These are phyloP conservation scores for Periglandula ipomoeae DNA, from an alignment of 2,329 filamentous ascomycete species.

Conservation along the genomic window DNA sequence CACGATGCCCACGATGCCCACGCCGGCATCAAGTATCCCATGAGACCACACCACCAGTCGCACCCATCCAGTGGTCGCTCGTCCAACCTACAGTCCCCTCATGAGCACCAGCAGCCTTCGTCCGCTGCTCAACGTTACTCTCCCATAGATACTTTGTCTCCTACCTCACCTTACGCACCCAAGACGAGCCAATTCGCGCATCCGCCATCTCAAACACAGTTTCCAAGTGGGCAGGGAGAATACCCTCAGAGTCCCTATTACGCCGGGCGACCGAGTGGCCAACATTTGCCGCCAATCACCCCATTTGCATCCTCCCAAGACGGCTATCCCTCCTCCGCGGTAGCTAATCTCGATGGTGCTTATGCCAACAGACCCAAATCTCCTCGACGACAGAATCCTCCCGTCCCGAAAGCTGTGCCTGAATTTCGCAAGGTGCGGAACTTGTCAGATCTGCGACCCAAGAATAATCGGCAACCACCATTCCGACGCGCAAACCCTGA, in stretches of 20 bases:
- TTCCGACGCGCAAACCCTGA: slow-evolving; percentile 93
- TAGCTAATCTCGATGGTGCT: slow-evolving; percentile 61
- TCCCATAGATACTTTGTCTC: slow-evolving; percentile 84
- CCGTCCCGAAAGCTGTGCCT: slow-evolving; percentile 58
- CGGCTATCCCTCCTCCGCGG: slow-evolving; percentile 64
- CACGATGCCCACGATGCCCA: slow-evolving; percentile 78
- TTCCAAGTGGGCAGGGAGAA: slow-evolving; percentile 61
- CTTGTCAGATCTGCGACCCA: slow-evolving; percentile 66
- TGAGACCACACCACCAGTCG: slow-evolving; percentile 69
- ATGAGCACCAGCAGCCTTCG: slow-evolving; percentile 52
- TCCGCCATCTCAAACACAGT: slow-evolving; percentile 56
- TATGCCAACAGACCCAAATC: slow-evolving; percentile 49
- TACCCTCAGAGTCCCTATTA: slow-evolving; percentile 55
- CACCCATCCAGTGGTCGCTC: slow-evolving; percentile 47
- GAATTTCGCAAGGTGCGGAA: slow-evolving; percentile 76
- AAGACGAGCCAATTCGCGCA: slow-evolving; percentile 50
- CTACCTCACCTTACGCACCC: slow-evolving; percentile 66
- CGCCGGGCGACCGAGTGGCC: slow-evolving; percentile 35
- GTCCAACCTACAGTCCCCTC: slow-evolving; percentile 62
- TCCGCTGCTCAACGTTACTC: slow-evolving; percentile 87
- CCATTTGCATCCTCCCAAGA: slow-evolving; percentile 60
- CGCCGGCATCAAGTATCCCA: slow-evolving; percentile 75
- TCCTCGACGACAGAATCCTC: slow-evolving; percentile 43
- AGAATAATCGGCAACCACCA: slow-evolving; percentile 77
- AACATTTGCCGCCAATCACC: slow-evolving; percentile 66